These are phyloP conservation scores for Saksenaea oblongispora DNA, from an alignment of 371 early-diverging fungal species.

Conservation along the genomic window DNA sequence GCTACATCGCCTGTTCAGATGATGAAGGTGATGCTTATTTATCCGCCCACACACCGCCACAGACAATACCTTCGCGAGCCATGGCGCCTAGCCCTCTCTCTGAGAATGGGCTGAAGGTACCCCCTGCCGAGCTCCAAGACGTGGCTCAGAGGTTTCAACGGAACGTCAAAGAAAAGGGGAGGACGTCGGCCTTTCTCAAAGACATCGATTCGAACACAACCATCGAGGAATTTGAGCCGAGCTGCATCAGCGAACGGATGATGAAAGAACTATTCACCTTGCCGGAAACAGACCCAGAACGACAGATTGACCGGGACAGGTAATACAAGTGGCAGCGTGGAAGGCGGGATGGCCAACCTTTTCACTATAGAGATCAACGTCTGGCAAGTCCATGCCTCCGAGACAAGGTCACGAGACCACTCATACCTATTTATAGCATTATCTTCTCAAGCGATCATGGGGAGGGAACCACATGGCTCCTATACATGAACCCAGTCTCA, in stretches of 20 bases:
- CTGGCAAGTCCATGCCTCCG: conserved; percentile 17
- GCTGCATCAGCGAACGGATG: conserved; percentile 4
- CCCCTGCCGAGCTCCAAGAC: neutral
- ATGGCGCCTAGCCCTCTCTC: neutral
- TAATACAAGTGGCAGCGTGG: neutral
- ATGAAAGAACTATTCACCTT: conserved; percentile 10
- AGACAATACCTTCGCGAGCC: neutral
- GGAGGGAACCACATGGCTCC: conserved; percentile 23
- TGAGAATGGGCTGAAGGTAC: neutral
- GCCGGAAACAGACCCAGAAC: conserved; percentile 2
- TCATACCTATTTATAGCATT: conserved; percentile 30
- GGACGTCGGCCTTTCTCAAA: neutral
- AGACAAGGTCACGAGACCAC: neutral
- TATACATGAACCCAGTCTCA: conserved; percentile 21
- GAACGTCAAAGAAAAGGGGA: neutral
- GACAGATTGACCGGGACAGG: conserved; percentile 23
- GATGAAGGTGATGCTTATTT: neutral
- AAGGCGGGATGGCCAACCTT: neutral
- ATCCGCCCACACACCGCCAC: neutral
- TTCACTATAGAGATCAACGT: conserved; percentile 27
- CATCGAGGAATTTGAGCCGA: neutral
- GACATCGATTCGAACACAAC: neutral
- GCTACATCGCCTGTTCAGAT: neutral
- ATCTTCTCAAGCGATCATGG: conserved; percentile 32
- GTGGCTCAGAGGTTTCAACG: neutral